Evolutionary conservation across 1,284 basidiomycete species (phyloP).

Genomic region (Leccinum variabile): DNA sequence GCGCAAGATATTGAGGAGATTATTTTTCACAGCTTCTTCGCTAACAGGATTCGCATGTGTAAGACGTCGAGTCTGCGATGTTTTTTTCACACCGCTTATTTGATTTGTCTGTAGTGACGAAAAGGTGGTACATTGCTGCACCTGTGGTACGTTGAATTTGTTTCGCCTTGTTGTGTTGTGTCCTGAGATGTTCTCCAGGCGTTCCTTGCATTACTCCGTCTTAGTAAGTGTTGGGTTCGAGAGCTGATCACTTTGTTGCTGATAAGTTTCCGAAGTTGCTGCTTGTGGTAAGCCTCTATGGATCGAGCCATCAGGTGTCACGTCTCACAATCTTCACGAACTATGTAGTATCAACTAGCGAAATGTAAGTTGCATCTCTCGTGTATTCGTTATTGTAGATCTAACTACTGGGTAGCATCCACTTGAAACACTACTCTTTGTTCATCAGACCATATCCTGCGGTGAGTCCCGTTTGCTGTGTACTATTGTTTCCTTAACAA

Average conservation of each 20-base stretch:
- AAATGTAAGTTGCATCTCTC: slow-evolving; percentile 25
- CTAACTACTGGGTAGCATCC: slow-evolving; percentile 19
- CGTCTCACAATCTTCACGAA: not conserved
- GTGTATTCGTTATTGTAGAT: not conserved
- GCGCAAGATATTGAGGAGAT: not conserved
- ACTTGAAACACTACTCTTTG: slow-evolving; percentile 30
- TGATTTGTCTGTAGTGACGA: slow-evolving; percentile 26
- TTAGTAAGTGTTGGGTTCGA: slow-evolving; percentile 24
- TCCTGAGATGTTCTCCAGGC: slow-evolving; percentile 12
- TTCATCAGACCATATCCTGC: slow-evolving; percentile 35
- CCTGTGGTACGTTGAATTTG: slow-evolving; percentile 26
- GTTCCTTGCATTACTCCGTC: slow-evolving; percentile 35
- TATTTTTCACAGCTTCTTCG: slow-evolving; percentile 28
- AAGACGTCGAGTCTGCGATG: slow-evolving; percentile 1
- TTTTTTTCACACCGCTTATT: slow-evolving; percentile 8
- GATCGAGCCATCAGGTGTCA: not conserved
- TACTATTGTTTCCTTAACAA: not conserved
- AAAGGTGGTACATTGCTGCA: slow-evolving; percentile 34
- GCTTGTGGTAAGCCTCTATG: slow-evolving; percentile 28
- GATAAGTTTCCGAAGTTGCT: slow-evolving; percentile 23
- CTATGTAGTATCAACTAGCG: slow-evolving; percentile 31
- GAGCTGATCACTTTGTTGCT: not conserved
- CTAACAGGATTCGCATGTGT: slow-evolving; percentile 36
- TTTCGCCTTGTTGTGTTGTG: not conserved
- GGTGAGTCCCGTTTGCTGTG: slow-evolving; percentile 8